Evolutionary conservation across 306 rosid species (phyloP), one percentile per base, ranked within the genome.

Genomic region (Vigna unguiculata): DNA sequence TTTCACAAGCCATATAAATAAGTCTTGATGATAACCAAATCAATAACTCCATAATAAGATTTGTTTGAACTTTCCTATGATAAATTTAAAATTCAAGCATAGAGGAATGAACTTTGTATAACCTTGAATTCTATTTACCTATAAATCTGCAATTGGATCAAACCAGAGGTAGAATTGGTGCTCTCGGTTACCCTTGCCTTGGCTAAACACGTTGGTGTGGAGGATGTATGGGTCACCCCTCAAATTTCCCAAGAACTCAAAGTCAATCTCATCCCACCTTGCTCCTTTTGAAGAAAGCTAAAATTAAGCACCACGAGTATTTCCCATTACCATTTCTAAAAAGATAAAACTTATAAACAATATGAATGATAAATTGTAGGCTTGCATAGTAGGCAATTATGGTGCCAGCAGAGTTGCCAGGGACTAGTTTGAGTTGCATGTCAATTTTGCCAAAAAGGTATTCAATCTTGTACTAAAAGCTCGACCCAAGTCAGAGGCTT

Each of bases 121-220:
- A n/a, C n/a, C n/a, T n/a, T n/a, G n/a, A n/a, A n/a, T n/a, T n/a
- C n/a, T n/a, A n/a, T n/a, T n/a, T n/a, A n/a, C n/a, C n/a, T n/a
- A n/a, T n/a, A n/a, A 91, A 58, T 91, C 81, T 9, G 84, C 80
- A 15, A 93, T 87, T 19, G 97, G 97, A 69, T 91, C 93, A 22
- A 91, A 89, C 97, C 92, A 91, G 2, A 91, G 81, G 30, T 81
- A 78, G 72, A 89, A 91, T 2, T 91, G 97, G 66, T 91, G 97
- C 80, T 91, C 93, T 71, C 91, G 89, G 11, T 86, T 80, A 20
- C 96, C 96, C 17, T 86, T 87, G 38, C 93, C 96, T 65, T 89
- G 89, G 52, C 80, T 86, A n/a, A 72, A 87, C 24, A 91, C 85
- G 73, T 89, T 89, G 61, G 93, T 89, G 54, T 91, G 92, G 25